Percentiles rank a stretch among this genome's conserved stretches.
phyloP scores from a whole-genome alignment of 108 stramenopile species.

The Discostella pseudostelligera region DNA sequence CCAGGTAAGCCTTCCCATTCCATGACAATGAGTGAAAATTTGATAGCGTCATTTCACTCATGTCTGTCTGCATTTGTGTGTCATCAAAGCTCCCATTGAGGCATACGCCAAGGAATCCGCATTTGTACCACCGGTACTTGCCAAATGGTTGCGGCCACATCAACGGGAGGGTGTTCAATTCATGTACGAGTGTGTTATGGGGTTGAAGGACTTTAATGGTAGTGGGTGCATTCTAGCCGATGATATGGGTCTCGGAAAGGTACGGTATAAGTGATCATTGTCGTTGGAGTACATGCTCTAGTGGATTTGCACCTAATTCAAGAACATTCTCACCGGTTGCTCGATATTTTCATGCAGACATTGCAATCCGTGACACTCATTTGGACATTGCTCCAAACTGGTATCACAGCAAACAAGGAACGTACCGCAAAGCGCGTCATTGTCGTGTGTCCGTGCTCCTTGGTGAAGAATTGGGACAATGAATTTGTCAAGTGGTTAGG shows the following conservation, averaged over 20 bases:
- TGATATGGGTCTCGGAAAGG: constrained; percentile 77
- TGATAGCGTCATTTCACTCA: background rate
- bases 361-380: constrained; percentile 92
- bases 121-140: constrained; percentile 88
- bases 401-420: constrained; percentile 73
- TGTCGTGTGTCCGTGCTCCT: constrained; percentile 94
- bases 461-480: constrained; percentile 98
- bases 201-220: constrained; percentile 81
- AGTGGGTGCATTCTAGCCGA: constrained; percentile 92
- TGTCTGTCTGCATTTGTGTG: background rate
- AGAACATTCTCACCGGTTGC: background rate
- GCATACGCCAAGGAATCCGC: constrained; percentile 70
- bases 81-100: constrained; percentile 51
- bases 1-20: constrained; percentile 19
- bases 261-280: background rate
- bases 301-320: too few species aligned
- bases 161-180: constrained; percentile 97
- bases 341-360: constrained; percentile 55
- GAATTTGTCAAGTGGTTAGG: constrained; percentile 98
- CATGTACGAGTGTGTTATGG: constrained; percentile 97
- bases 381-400: constrained; percentile 94
- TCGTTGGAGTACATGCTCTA: too few species aligned
- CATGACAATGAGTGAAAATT: background rate
- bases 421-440: constrained; percentile 89
- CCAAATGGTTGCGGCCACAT: constrained; percentile 96